Evolutionary conservation across 495 filamentous ascomycete genomes (phyloP), one percentile per base, ranked within the genome.

Genomic region (Penicillium soppii): DNA sequence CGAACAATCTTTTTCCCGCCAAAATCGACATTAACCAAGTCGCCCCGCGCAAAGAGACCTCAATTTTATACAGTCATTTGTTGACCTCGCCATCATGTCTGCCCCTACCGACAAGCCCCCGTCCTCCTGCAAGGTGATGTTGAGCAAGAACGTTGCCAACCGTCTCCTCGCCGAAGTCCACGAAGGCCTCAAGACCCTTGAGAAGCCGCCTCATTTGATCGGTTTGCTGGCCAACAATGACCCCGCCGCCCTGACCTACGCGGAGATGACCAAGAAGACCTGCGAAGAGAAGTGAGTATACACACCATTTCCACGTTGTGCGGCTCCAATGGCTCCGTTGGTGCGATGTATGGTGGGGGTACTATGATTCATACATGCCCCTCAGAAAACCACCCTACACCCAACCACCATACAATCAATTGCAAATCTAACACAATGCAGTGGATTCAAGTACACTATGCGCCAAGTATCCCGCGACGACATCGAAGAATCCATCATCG

Each of bases 191-290:
- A 75, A 79, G 59, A 85, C 81, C 40, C 73, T 96, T 42, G 76
- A 84, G 66, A 73, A 72, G 44, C 78, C 82, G 59, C 92, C 94
- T 37, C 80, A 88, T 45, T 76, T 98, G 20, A 88, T 92, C 15
- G 94, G 92, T 23, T 96, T 96, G 70, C 79, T 98, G 46, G 89
- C 94, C 43, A 96, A 95, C 66, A 76, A 82, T 53, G 94, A 98
- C 71, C 91, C 91, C 32, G 89, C 90, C 15, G 94, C 92, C 27
- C 74, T 84, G 51, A 89, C 94, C 76, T 98, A 98, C 67, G 94
- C 94, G 49, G 87, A 96, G 62, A 96, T 89, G 91, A 96, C 91
- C n/a, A 84, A 86, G 65, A 95, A 95, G 77, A 97, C 94, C 3
- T 96, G 90, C 66, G 78, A 81, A 66, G 91, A 97, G 72, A 91